Conservation (phyloP, 208 protist genomes). For the Herpetomonas tarakana region DNA sequence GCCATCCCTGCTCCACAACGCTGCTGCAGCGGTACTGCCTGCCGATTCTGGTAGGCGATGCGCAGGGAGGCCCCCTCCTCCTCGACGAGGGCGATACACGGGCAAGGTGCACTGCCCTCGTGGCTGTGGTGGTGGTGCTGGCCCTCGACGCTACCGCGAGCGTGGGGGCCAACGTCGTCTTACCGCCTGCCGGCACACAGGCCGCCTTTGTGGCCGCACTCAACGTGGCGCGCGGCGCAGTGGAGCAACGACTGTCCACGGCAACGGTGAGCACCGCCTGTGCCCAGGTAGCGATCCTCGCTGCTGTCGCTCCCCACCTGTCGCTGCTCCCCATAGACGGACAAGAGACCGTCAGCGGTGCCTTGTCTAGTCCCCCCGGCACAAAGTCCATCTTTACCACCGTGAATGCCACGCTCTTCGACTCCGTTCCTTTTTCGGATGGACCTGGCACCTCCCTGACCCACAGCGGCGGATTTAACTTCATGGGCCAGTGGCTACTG, state of each 20-base stretch:
- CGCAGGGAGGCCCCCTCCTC: neutral
- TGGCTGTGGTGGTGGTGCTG: neutral
- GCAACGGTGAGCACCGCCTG: neutral
- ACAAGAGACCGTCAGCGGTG: neutral
- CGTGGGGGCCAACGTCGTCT: no score
- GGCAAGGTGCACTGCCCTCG: neutral
- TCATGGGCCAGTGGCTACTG: neutral
- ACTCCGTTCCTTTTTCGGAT: no score
- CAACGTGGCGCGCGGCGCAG: neutral
- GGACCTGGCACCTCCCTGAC: neutral
- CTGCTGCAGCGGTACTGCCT: neutral
- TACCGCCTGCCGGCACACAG: no score
- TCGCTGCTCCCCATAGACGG: neutral
- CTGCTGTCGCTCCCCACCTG: neutral
- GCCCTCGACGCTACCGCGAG: neutral
- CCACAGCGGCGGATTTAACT: neutral
- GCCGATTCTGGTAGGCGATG: neutral
- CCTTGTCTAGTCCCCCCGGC: no score
- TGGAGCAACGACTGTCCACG: neutral
- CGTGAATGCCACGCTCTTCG: no score
- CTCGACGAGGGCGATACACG: slow-evolving; percentile 6
- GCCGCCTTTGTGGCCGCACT: neutral
- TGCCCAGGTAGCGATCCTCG: neutral
- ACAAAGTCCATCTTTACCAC: no score
- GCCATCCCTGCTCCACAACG: neutral